phyloP scores from a whole-genome alignment of 805 yeast species.

The Ogataea sp. region DNA sequence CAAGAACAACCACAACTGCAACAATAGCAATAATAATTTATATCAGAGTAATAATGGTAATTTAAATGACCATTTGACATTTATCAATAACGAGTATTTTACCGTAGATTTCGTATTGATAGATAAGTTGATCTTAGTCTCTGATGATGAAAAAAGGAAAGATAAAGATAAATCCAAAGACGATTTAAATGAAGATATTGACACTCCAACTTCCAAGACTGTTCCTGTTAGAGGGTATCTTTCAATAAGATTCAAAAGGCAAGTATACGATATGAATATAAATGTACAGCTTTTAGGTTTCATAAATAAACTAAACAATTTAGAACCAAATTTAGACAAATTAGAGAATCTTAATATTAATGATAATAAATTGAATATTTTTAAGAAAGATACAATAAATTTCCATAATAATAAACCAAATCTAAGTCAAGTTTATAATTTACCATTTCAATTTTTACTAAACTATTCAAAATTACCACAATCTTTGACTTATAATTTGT shows the following conservation, averaged over 20 bases:
- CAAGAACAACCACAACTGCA: too few species aligned
- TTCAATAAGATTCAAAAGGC: constrained; percentile 9
- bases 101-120: neutral
- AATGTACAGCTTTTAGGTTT: neutral
- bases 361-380: neutral
- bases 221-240: constrained; percentile 17
- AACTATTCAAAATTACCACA: constrained; percentile 14
- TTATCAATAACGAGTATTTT: neutral
- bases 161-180: neutral
- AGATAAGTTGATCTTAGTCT: neutral
- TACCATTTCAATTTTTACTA: constrained; percentile 20
- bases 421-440: constrained; percentile 8
- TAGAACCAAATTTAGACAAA: neutral
- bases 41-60: neutral
- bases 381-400: neutral
- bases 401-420: neutral
- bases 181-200: neutral
- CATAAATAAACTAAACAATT: neutral
- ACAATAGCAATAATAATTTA: too few species aligned
- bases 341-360: neutral
- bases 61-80: neutral
- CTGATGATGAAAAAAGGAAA: neutral
- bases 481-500: constrained; percentile 14
- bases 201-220: neutral
- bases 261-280: neutral